Evolutionary conservation across 2,329 filamentous ascomycete genomes (phyloP), one percentile per base, ranked within the genome.

Genomic region (Rhexocercosporidium sp.): DNA sequence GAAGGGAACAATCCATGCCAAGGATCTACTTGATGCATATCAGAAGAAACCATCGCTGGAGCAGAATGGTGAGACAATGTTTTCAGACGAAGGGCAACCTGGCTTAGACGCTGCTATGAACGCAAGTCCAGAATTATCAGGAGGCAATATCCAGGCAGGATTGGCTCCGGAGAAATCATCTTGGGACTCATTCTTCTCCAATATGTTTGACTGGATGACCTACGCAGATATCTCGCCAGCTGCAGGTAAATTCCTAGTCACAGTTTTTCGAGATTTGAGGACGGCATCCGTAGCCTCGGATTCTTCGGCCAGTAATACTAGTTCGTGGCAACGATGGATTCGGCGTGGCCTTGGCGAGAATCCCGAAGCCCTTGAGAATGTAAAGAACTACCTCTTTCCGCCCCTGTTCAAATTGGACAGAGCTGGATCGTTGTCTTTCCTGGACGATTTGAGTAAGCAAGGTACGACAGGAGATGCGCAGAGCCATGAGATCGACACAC

Each of bases 381-480:
- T 90, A 69, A 90, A 89, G 78, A 86, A 88, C 66, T 90, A 91
- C 73, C 80, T 90, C 22, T 86, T 91, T 63, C 80, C 87, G 0
- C 85, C 86, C 0, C 80, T 91, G 4, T 90, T 91, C 80, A 88
- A 85, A 73, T 76, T 82, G 7, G 86, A 90, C 70, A 82, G 83
- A 39, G 69, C 76, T 2, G 82, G 85, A 14, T 85, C 88, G 1
- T 72, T 89, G 57, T 75, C 76, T 3, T 90, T 92, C 67, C 78
- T 93, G n/a, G 79, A 83, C 54, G 80, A 82, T 22, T 81, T 91
- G 65, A 89, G 84, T n/a, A 79, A 82, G 16, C 76, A 83, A 6
- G 81, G 81, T 62, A 78, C 82, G n/a, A 77, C 84, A 14, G 82
- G 78, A 64, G 82, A 79, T 68, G 81, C 82, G 47, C 79, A 79